Evolutionary conservation across 768 basidiomycete species (phyloP).

Genomic region (Megacollybia marginata): DNA sequence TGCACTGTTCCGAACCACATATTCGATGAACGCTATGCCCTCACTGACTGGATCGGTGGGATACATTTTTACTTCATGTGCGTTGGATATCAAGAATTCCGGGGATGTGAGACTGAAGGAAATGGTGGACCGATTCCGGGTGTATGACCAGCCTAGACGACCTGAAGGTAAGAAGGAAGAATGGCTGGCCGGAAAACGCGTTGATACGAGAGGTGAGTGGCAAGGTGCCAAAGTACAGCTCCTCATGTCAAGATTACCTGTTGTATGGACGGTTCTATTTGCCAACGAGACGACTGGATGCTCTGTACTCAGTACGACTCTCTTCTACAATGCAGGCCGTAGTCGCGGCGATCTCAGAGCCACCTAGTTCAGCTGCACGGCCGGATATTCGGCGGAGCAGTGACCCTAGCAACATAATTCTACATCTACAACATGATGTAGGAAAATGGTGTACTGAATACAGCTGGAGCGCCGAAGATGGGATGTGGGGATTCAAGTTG

Average conservation of each 20-base stretch:
- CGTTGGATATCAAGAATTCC: constrained; percentile 64
- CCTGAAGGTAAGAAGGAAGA: constrained; percentile 76
- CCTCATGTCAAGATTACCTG: constrained; percentile 65
- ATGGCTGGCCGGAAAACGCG: constrained; percentile 74
- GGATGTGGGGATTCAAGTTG: constrained; percentile 84
- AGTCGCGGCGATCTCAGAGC: constrained; percentile 82
- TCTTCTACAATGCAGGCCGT: constrained; percentile 74
- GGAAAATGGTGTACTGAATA: constrained; percentile 94
- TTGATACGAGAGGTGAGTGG: constrained; percentile 60
- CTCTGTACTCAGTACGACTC: constrained; percentile 78
- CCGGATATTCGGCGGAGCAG: constrained; percentile 36
- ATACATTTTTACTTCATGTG: constrained; percentile 89
- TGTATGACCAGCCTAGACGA: constrained; percentile 73
- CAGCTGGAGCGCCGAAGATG: constrained; percentile 89
- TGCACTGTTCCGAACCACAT: constrained; percentile 80
- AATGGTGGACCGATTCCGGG: constrained; percentile 82
- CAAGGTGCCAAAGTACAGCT: constrained; percentile 11
- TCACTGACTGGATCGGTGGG: constrained; percentile 89
- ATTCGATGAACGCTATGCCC: constrained; percentile 89
- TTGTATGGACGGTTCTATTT: constrained; percentile 89
- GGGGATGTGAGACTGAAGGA: constrained; percentile 76
- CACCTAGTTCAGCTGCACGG: constrained; percentile 40
- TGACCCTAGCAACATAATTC: constrained; percentile 63
- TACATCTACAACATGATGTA: constrained; percentile 86
- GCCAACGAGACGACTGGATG: constrained; percentile 83